phyloP scores from a whole-genome alignment of 2,329 filamentous ascomycete genomes.

The Didymella exigua region DNA sequence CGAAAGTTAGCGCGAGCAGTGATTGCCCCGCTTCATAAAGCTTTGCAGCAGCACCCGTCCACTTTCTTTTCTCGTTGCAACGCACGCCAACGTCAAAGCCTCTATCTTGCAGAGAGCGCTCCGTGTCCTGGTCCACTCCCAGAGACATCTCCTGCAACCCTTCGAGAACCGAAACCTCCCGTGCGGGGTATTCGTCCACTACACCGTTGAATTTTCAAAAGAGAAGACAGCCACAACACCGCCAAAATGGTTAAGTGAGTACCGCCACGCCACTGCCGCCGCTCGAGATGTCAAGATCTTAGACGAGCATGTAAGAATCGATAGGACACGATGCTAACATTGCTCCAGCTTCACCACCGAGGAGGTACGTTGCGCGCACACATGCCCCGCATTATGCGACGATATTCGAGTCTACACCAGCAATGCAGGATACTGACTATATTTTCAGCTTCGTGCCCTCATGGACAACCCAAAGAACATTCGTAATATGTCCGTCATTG shows the following conservation, averaged over 20 bases:
- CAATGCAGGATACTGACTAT: constrained; percentile 35
- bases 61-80: constrained; percentile 19
- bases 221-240: constrained; percentile 62
- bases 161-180: constrained; percentile 31
- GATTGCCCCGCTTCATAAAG: constrained; percentile 12
- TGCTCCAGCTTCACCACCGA: constrained; percentile 91
- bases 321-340: constrained; percentile 55
- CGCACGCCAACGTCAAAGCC: constrained; percentile 30
- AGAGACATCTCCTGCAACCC: constrained; percentile 39
- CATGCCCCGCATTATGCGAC: constrained; percentile 24
- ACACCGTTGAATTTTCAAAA: constrained; percentile 45
- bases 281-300: not conserved
- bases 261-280: constrained; percentile 10
- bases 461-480: constrained; percentile 81
- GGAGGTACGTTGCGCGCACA: constrained; percentile 63
- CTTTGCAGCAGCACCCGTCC: constrained; percentile 12
- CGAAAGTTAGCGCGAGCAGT: constrained; percentile 6
- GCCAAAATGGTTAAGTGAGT: constrained; percentile 99
- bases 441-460: constrained; percentile 68
- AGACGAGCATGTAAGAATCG: not conserved
- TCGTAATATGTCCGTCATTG: constrained; percentile 99
- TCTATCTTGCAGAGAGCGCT: constrained; percentile 30
- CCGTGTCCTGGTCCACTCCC: constrained; percentile 42
- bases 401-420: constrained; percentile 17
- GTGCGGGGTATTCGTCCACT: constrained; percentile 46